phyloP scores from a whole-genome alignment of 768 basidiomycete species.

The Pisolithus marmoratus region DNA sequence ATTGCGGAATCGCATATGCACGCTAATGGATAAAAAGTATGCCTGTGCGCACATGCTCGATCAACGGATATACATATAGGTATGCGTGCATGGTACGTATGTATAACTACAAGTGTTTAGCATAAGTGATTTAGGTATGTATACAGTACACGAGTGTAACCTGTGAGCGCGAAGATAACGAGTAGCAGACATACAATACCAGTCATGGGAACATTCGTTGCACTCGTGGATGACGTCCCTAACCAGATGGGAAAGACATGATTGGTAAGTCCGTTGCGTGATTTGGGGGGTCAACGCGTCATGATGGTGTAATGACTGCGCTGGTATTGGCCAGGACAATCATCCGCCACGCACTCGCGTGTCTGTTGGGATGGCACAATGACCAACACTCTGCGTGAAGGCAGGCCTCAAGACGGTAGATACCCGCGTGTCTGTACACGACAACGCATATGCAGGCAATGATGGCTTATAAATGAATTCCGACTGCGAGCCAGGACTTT shows the following conservation, averaged over 20 bases:
- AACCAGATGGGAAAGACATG: neutral
- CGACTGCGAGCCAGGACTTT: constrained; percentile 1
- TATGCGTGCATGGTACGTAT: neutral
- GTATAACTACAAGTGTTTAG: neutral
- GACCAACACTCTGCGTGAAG: constrained; percentile 17
- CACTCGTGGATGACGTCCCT: neutral
- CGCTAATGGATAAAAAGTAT: too few relatives aligned
- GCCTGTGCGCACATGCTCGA: too few relatives aligned
- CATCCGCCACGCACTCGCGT: constrained; percentile 7
- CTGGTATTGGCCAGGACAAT: neutral
- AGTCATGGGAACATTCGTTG: neutral
- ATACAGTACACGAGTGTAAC: neutral
- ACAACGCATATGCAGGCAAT: constrained; percentile 26
- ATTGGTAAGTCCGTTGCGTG: neutral
- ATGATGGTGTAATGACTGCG: too few relatives aligned
- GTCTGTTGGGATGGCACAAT: neutral
- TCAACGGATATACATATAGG: neutral
- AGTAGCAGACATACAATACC: neutral
- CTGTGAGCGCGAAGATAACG: neutral
- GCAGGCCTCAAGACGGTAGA: constrained; percentile 29
- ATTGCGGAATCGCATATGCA: too few relatives aligned
- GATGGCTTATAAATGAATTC: constrained; percentile 27
- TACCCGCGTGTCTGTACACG: constrained; percentile 28
- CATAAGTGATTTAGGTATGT: neutral
- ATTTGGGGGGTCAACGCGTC: too few relatives aligned